These are phyloP conservation scores for Fusarium nygamai DNA, from an alignment of 2,329 filamentous ascomycete species.

Conservation along the genomic window DNA sequence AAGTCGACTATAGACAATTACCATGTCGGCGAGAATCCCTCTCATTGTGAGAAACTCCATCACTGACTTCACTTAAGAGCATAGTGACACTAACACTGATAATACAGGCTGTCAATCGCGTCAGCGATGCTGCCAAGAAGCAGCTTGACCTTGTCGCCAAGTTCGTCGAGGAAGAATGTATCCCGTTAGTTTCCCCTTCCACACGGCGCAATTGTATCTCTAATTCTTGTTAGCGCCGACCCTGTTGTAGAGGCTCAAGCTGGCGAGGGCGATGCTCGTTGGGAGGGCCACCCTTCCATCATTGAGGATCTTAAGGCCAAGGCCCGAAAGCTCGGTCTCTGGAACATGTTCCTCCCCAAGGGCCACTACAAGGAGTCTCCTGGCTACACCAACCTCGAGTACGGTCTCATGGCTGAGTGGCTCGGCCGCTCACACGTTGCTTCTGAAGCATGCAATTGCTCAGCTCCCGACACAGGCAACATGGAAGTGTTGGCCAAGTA, in stretches of 20 bases:
- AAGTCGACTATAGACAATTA: constrained; percentile 1
- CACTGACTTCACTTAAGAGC: not conserved
- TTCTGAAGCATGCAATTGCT: constrained; percentile 88
- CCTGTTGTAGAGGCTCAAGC: constrained; percentile 82
- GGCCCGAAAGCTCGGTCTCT: constrained; percentile 84
- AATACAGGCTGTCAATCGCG: constrained; percentile 61
- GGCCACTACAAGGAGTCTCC: constrained; percentile 96
- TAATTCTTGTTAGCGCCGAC: constrained; percentile 68
- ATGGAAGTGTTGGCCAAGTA: constrained; percentile 97
- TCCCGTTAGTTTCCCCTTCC: constrained; percentile 64
- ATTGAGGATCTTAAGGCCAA: constrained; percentile 91
- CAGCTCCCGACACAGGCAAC: constrained; percentile 92
- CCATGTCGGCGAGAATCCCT: constrained; percentile 49
- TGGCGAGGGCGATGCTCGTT: constrained; percentile 79
- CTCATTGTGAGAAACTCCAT: constrained; percentile 43
- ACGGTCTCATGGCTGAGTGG: constrained; percentile 97
- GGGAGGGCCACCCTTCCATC: constrained; percentile 80
- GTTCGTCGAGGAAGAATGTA: constrained; percentile 97
- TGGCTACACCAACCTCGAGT: constrained; percentile 94
- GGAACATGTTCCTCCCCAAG: constrained; percentile 98
- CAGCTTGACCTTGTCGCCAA: constrained; percentile 89
- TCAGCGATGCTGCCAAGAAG: constrained; percentile 86
- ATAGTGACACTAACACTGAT: constrained; percentile 10
- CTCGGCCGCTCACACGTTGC: constrained; percentile 86
- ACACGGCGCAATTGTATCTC: not conserved